Evolutionary conservation across 2,329 filamentous ascomycete genomes (phyloP).

Genomic region (Penicillium frequentans): DNA sequence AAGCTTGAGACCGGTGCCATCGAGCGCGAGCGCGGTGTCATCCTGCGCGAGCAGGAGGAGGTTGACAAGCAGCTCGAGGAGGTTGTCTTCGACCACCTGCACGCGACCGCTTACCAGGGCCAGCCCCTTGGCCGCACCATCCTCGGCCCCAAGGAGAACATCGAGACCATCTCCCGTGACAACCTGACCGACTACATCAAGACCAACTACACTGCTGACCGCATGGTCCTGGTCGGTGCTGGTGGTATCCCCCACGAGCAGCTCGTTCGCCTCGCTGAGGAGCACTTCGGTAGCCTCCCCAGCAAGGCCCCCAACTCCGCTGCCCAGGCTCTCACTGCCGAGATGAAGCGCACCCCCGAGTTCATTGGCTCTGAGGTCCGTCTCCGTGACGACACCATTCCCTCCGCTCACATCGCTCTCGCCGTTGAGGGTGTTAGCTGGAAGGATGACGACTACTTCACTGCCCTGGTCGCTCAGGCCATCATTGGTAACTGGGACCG

Average conservation of each 20-base stretch:
- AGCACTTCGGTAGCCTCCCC: constrained; percentile 84
- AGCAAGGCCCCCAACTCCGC: constrained; percentile 71
- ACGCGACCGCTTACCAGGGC: constrained; percentile 95
- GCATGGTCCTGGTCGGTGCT: constrained; percentile 96
- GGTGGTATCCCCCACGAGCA: constrained; percentile 92
- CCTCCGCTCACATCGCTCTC: constrained; percentile 95
- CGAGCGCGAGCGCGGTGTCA: constrained; percentile 97
- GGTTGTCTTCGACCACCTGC: constrained; percentile 98
- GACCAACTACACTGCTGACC: constrained; percentile 98
- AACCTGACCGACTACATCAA: constrained; percentile 97
- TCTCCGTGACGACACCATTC: constrained; percentile 93
- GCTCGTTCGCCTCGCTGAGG: constrained; percentile 93
- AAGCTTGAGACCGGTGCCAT: constrained; percentile 92
- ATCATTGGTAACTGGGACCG: constrained; percentile 99
- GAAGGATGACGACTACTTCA: constrained; percentile 99
- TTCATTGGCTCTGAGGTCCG: constrained; percentile 96
- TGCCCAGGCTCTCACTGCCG: constrained; percentile 69
- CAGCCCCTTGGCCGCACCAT: constrained; percentile 98
- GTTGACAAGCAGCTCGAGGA: constrained; percentile 99
- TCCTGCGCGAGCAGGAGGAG: constrained; percentile 97
- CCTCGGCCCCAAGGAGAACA: constrained; percentile 96
- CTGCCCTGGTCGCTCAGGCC: constrained; percentile 92
- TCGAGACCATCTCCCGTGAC: constrained; percentile 87
- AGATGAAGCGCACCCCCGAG: constrained; percentile 82
- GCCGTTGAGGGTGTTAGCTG: constrained; percentile 99